These are phyloP conservation scores for Clavispora vitiphila DNA, from an alignment of 805 yeast species.

Conservation along the genomic window DNA sequence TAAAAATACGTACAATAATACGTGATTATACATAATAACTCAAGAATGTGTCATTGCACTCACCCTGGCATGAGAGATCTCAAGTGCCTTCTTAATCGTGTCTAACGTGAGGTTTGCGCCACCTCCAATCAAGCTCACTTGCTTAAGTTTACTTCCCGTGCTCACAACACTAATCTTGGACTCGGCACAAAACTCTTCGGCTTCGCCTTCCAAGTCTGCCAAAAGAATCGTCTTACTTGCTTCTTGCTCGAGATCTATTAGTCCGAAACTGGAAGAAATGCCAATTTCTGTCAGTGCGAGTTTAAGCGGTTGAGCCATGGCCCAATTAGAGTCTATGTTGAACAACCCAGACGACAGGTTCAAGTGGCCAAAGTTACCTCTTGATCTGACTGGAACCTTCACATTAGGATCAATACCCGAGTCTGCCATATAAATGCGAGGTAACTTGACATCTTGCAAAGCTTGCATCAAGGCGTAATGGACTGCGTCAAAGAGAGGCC, in stretches of 20 bases:
- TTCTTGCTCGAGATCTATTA: slow-evolving; percentile 37
- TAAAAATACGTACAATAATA: not conserved
- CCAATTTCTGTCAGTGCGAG: slow-evolving; percentile 38
- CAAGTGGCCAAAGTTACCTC: slow-evolving; percentile 48
- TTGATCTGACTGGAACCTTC: slow-evolving; percentile 47
- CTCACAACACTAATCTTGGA: slow-evolving; percentile 49
- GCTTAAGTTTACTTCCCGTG: slow-evolving; percentile 28
- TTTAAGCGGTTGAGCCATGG: slow-evolving; percentile 28
- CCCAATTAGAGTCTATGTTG: slow-evolving; percentile 47
- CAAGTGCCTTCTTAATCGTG: slow-evolving; percentile 43
- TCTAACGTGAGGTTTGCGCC: slow-evolving; percentile 43
- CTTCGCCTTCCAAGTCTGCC: slow-evolving; percentile 79
- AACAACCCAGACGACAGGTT: slow-evolving; percentile 30
- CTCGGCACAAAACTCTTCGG: slow-evolving; percentile 62
- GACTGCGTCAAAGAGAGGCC: slow-evolving; percentile 75
- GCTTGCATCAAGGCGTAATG: slow-evolving; percentile 68
- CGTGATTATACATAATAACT: not conserved
- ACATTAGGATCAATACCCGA: slow-evolving; percentile 50
- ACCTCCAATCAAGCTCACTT: slow-evolving; percentile 48
- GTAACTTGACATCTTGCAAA: slow-evolving; percentile 54
- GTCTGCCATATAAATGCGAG: slow-evolving; percentile 57
- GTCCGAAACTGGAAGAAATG: slow-evolving; percentile 54
- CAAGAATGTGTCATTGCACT: slow-evolving; percentile 1
- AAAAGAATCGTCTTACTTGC: slow-evolving; percentile 38
- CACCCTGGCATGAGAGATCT: slow-evolving; percentile 46